Base-by-base conservation (phyloP, 805 yeast genomes). In the Zygosaccharomyces lentus region DNA sequence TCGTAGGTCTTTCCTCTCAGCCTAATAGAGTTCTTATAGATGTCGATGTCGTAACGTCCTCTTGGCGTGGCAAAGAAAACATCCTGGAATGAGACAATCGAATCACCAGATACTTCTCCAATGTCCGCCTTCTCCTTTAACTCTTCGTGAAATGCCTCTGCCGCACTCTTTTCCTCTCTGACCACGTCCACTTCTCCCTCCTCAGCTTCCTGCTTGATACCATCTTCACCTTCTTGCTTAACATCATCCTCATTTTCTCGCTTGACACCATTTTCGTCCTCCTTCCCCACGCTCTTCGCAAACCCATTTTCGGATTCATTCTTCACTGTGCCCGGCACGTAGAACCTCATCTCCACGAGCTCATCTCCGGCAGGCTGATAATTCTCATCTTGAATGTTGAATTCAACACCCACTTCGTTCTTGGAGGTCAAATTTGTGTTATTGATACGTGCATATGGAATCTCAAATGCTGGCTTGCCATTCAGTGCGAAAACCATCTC, bases 1-100 rank as follows among this genome's bases (percentile, higher is more conserved):
- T 93, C 99, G 69, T 93, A 93, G 2, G 98, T 93, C 68, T 91
- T 93, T 65, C 99, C 99, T 59, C 99, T 81, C 43, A 93, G 75
- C 62, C 98, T 81, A 67, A 93, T 78, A 42, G 93, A 85, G 25
- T 80, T 78, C 29, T 87, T 82, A 68, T 87, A 93, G 82, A 93
- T 84, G 67, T 91, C 97, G 57, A 93, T 85, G 66, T 93, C 98
- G 66, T 90, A 93, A 67, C 99, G 91, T 54, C 99, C 99, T 76
- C 99, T 83, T 59, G 99, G 99, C 1, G 98, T 93, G 48, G 93
- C 79, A 75, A 93, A 88, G 63, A 91, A 75, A 3, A 90, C 81
- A 58, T 91, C 98, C 41, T 85, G 79, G 70, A 91, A 90, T 5
- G 97, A 85, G 4, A 88, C 96, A 64, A 93, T 84, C 7, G 96